These are phyloP conservation scores for Metschnikowia reukaufii DNA, from an alignment of 805 yeast species.

Conservation along the genomic window DNA sequence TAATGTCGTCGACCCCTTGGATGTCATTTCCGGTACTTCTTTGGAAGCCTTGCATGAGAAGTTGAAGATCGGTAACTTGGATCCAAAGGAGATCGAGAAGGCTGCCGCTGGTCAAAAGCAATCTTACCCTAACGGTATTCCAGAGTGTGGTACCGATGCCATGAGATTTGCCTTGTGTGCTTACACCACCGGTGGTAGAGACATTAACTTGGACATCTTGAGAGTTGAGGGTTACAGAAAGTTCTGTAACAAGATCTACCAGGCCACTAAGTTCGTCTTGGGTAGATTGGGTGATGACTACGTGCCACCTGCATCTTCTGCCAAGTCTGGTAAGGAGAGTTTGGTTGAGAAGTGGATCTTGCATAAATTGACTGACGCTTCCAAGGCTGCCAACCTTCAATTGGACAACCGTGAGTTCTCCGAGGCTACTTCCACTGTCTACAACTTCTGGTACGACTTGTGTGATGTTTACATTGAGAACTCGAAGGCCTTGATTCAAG, in stretches of 20 bases:
- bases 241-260: conserved; percentile 99
- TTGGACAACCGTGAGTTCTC: conserved; percentile 87
- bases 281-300: conserved; percentile 90
- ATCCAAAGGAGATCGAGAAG: conserved; percentile 80
- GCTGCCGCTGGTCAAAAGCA: conserved; percentile 85
- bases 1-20: conserved; percentile 93
- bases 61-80: conserved; percentile 79
- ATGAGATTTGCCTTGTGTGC: conserved; percentile 97
- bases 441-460: conserved; percentile 93
- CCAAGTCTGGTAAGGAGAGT: conserved; percentile 74
- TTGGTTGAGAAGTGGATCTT: conserved; percentile 97
- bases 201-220: conserved; percentile 90
- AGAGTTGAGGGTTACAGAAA: conserved; percentile 99
- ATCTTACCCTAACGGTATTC: conserved; percentile 95
- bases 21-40: conserved; percentile 86
- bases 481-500: conserved; percentile 87
- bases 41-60: conserved; percentile 77
- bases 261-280: conserved; percentile 95
- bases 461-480: conserved; percentile 99
- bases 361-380: conserved; percentile 74
- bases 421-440: conserved; percentile 81
- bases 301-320: conserved; percentile 67
- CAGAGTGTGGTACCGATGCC: conserved; percentile 99
- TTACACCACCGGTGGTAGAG: conserved; percentile 98
- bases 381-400: conserved; percentile 60